Percentiles rank a stretch among this genome's conserved stretches.
Evolutionary conservation across 768 basidiomycete species (phyloP).

Genomic region (Suillus decipiens): DNA sequence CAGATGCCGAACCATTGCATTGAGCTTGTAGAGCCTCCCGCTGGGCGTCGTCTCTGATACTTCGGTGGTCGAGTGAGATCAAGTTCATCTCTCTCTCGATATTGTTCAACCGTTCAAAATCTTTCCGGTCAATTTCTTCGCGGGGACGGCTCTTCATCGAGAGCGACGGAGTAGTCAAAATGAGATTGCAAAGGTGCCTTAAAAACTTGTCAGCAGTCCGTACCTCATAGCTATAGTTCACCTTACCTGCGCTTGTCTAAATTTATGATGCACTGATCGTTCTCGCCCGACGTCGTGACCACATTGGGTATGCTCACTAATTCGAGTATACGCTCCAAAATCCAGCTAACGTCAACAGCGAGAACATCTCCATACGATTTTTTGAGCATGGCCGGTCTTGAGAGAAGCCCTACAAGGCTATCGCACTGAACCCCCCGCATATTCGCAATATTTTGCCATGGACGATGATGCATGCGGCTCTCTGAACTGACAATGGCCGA

Average conservation of each 20-base stretch:
- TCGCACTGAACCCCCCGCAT: conserved; percentile 64
- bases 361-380: conserved; percentile 51
- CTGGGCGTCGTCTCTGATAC: conserved; percentile 74
- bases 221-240: neutral
- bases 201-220: conserved; percentile 18
- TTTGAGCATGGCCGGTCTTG: conserved; percentile 47
- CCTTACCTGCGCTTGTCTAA: conserved; percentile 80
- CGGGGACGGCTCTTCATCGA: conserved; percentile 45
- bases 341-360: conserved; percentile 79
- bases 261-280: conserved; percentile 66
- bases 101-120: conserved; percentile 74
- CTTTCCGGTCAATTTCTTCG: conserved; percentile 61
- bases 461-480: conserved; percentile 74
- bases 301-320: conserved; percentile 75
- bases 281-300: conserved; percentile 53
- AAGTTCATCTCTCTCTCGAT: conserved; percentile 68
- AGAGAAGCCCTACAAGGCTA: conserved; percentile 56
- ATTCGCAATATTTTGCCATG: conserved; percentile 76
- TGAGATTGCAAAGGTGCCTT: conserved; percentile 69
- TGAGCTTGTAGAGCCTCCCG: conserved; percentile 57
- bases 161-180: conserved; percentile 52
- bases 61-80: conserved; percentile 68
- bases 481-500: conserved; percentile 80
- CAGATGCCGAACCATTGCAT: conserved; percentile 44
- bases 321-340: conserved; percentile 80